phyloP scores from a whole-genome alignment of 306 rosid genomes.

The Prosopis cineraria region DNA sequence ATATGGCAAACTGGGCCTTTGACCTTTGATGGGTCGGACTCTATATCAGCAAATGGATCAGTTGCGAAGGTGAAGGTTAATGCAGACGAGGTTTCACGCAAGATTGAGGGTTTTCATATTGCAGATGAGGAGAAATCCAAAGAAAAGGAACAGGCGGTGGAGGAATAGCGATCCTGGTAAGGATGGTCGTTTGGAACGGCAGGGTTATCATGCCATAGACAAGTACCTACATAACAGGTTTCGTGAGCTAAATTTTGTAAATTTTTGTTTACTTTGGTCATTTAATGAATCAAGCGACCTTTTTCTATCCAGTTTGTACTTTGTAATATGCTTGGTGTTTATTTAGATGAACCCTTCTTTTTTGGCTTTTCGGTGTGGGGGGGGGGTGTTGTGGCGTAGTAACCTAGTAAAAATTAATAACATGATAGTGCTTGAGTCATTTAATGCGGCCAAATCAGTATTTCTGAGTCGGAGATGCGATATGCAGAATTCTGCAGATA shows the following conservation, averaged over 20 bases:
- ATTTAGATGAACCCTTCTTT: constrained; percentile 17
- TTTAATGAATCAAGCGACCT: constrained; percentile 41
- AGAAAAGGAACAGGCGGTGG: constrained; percentile 70
- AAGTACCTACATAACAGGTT: constrained; percentile 17
- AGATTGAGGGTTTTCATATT: constrained; percentile 87
- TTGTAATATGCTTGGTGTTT: constrained; percentile 21
- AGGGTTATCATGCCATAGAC: constrained; percentile 29
- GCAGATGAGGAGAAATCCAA: constrained; percentile 63
- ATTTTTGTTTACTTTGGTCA: constrained; percentile 43
- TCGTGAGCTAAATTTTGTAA: constrained; percentile 44
- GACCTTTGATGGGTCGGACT: constrained; percentile 63
- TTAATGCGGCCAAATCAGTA: background rate
- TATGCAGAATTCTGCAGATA: background rate
- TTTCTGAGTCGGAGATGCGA: background rate
- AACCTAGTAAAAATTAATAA: background rate
- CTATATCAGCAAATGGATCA: constrained; percentile 58
- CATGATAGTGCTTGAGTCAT: constrained; percentile 2
- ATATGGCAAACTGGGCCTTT: constrained; percentile 97
- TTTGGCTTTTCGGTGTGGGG: too few relatives aligned
- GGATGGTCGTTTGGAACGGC: constrained; percentile 14
- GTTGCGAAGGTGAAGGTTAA: constrained; percentile 57
- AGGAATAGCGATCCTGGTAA: constrained; percentile 43
- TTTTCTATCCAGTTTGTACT: constrained; percentile 31
- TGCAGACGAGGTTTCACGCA: constrained; percentile 74
- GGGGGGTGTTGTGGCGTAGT: constrained; percentile 25